phyloP scores from a whole-genome alignment of 1,284 basidiomycete genomes.

The Sutorius eximius region DNA sequence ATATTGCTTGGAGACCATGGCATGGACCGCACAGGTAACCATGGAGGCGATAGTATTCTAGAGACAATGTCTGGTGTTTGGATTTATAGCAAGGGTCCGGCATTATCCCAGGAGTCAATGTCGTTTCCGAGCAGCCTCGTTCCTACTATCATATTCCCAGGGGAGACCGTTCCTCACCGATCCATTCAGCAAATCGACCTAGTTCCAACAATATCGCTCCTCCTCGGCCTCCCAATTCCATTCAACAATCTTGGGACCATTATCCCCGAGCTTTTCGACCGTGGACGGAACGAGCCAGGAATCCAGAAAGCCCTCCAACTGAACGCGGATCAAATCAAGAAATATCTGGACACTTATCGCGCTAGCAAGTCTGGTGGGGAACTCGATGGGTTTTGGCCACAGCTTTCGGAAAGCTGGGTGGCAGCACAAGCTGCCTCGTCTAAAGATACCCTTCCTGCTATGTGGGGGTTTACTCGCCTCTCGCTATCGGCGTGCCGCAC shows the following conservation, averaged over 20 bases:
- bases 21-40: slow-evolving; percentile 94
- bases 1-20: slow-evolving; percentile 96
- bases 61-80: slow-evolving; percentile 90
- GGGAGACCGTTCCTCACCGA: slow-evolving; percentile 54
- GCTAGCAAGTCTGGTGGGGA: slow-evolving; percentile 68
- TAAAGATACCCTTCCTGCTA: slow-evolving; percentile 39
- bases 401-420: slow-evolving; percentile 51
- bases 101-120: slow-evolving; percentile 39
- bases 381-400: slow-evolving; percentile 61
- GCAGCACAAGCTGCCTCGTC: slow-evolving; percentile 26
- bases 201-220: slow-evolving; percentile 86
- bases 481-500: slow-evolving; percentile 74
- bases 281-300: slow-evolving; percentile 26
- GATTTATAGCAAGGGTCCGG: slow-evolving; percentile 80
- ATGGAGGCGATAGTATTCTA: slow-evolving; percentile 87
- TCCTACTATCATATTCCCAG: slow-evolving; percentile 63
- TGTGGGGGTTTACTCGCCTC: slow-evolving; percentile 59
- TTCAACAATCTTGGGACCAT: slow-evolving; percentile 93
- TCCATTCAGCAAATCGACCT: slow-evolving; percentile 93
- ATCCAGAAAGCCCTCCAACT: slow-evolving; percentile 62
- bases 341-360: slow-evolving; percentile 78
- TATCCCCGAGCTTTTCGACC: slow-evolving; percentile 88
- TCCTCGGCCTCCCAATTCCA: slow-evolving; percentile 91
- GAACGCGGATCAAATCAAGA: slow-evolving; percentile 77
- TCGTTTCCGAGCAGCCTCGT: slow-evolving; percentile 50